A percentile compares a stretch with the other conserved stretches of the same genome.
These are phyloP conservation scores for Nitzschia sp. DNA, from an alignment of 108 stramenopile species.

Conservation along the genomic window DNA sequence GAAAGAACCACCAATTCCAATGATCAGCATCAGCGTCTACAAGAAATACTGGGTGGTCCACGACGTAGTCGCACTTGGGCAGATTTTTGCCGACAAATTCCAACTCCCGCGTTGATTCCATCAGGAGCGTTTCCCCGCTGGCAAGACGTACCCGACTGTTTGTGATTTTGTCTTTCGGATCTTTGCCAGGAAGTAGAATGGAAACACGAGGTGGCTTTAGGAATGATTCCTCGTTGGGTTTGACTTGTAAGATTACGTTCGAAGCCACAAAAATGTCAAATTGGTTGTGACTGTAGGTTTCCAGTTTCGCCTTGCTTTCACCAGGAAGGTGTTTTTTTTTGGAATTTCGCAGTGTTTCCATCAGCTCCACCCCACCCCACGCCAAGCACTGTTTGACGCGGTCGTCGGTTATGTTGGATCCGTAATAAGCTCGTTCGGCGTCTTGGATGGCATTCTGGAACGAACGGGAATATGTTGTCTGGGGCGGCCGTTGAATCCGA, in stretches of 20 bases:
- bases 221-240: neutral
- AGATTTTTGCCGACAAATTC: neutral
- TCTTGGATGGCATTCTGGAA: neutral
- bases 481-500: neutral
- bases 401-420: neutral
- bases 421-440: neutral
- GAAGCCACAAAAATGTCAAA: neutral
- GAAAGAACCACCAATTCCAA: slow-evolving; percentile 41
- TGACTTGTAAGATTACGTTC: neutral
- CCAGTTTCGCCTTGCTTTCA: neutral
- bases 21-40: neutral
- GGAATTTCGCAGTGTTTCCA: neutral
- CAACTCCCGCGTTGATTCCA: neutral
- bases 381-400: neutral
- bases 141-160: neutral
- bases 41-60: neutral
- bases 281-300: neutral
- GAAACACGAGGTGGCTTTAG: neutral
- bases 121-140: neutral
- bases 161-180: neutral
- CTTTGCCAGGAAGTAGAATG: neutral
- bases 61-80: neutral
- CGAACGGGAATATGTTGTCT: neutral
- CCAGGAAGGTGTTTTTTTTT: neutral
- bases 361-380: neutral